Evolutionary conservation across 2,329 filamentous ascomycete species (phyloP).

Genomic region (Cryphonectria parasitica): DNA sequence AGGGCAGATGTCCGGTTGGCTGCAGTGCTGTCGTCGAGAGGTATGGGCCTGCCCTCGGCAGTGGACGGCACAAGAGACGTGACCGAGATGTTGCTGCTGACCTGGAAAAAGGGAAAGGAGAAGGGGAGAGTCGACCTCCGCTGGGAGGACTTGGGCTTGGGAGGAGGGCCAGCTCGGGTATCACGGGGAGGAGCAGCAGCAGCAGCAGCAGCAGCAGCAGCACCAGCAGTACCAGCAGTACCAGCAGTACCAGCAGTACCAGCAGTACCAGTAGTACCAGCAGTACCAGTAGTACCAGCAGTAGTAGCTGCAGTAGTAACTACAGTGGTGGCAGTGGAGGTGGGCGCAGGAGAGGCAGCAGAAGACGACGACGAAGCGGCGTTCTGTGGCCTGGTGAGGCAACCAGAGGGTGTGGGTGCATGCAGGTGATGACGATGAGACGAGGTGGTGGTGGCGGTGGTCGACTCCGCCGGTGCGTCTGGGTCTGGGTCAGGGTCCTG

Average conservation of each 20-base stretch:
- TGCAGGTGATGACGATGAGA: constrained; percentile 26
- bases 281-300: background rate
- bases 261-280: no score
- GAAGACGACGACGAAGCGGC: constrained; percentile 21
- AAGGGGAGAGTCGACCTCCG: constrained; percentile 48
- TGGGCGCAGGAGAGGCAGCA: constrained; percentile 32
- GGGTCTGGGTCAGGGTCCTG: background rate
- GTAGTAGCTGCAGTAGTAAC: background rate
- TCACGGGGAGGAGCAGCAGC: constrained; percentile 8
- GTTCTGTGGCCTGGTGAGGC: constrained; percentile 17
- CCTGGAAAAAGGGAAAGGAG: constrained; percentile 53
- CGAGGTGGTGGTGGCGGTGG: background rate
- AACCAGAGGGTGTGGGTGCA: constrained; percentile 20
- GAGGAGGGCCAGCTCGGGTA: constrained; percentile 28
- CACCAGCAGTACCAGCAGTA: background rate
- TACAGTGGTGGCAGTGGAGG: constrained; percentile 33
- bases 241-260: background rate
- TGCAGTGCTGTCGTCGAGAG: constrained; percentile 59
- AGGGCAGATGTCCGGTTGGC: constrained; percentile 63
- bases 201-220: no score
- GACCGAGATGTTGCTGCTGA: constrained; percentile 52
- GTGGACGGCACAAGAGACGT: constrained; percentile 58
- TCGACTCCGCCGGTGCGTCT: background rate
- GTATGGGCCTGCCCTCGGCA: constrained; percentile 60
- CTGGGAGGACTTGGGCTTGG: constrained; percentile 25